phyloP scores from a whole-genome alignment of 331 rosid species.

The Rhamnella rubrinervis region DNA sequence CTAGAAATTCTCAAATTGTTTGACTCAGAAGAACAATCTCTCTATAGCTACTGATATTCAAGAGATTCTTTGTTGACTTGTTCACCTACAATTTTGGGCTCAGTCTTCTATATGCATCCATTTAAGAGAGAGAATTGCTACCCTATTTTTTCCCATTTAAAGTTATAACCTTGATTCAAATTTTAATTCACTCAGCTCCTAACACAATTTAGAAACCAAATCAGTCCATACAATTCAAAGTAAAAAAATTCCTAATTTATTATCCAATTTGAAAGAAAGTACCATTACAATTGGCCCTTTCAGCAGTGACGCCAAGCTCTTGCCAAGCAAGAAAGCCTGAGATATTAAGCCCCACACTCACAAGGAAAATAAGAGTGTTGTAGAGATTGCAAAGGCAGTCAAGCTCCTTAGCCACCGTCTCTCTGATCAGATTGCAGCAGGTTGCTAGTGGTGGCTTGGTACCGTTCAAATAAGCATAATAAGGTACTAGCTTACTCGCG shows the following conservation, averaged over 20 bases:
- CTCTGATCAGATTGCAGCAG: constrained; percentile 55
- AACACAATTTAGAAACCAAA: background rate
- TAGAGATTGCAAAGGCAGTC: constrained; percentile 60
- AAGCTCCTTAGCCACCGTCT: constrained; percentile 44
- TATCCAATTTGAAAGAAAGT: background rate
- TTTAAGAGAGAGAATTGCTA: no score
- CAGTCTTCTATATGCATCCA: no score
- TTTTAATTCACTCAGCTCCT: background rate
- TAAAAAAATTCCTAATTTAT: no score
- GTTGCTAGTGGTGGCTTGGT: constrained; percentile 29
- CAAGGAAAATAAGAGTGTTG: constrained; percentile 35
- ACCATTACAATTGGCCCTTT: constrained; percentile 48
- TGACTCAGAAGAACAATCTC: no score
- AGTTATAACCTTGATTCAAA: no score
- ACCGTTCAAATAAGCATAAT: constrained; percentile 21
- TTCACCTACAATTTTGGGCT: no score
- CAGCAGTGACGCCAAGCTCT: constrained; percentile 37
- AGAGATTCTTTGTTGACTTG: no score
- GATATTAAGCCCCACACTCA: constrained; percentile 4
- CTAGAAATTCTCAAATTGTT: no score
- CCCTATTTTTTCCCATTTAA: no score
- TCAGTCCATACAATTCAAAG: background rate
- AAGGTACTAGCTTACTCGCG: constrained; percentile 29
- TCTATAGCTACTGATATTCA: no score
- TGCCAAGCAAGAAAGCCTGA: constrained; percentile 45